These are phyloP conservation scores for Cryoendolithus antarcticus DNA, from an alignment of 2,329 filamentous ascomycete genomes.

Conservation along the genomic window DNA sequence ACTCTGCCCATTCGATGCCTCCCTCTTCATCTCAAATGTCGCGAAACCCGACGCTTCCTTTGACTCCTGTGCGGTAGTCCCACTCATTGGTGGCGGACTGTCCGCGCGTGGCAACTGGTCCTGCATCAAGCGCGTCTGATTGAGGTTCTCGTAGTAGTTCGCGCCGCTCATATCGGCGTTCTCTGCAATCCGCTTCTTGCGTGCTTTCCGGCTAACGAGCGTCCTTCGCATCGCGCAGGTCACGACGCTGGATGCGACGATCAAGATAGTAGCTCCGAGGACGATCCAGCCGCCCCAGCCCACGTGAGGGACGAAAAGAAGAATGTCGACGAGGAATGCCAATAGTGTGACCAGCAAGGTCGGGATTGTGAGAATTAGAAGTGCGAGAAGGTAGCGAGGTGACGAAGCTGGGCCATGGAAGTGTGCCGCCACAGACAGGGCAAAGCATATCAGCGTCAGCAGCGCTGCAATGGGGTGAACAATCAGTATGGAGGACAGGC, in stretches of 20 bases:
- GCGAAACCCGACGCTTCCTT: constrained; percentile 44
- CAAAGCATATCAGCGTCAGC: constrained; percentile 72
- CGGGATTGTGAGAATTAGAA: constrained; percentile 78
- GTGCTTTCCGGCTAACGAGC: constrained; percentile 80
- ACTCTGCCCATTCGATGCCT: constrained; percentile 33
- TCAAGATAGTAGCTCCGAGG: constrained; percentile 73
- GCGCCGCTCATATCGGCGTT: constrained; percentile 96
- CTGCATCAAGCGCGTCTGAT: constrained; percentile 28
- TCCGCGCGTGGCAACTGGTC: constrained; percentile 34
- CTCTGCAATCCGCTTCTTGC: constrained; percentile 79
- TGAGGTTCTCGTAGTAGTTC: constrained; percentile 59
- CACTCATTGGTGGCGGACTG: constrained; percentile 39
- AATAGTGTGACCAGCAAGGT: constrained; percentile 73
- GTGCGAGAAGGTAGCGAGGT: constrained; percentile 67
- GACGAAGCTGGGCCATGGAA: constrained; percentile 83
- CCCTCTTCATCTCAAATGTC: constrained; percentile 50
- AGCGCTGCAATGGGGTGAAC: constrained; percentile 85
- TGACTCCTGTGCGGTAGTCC: constrained; percentile 45
- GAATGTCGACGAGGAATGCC: constrained; percentile 83
- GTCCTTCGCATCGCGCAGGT: constrained; percentile 93
- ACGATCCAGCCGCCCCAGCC: constrained; percentile 93
- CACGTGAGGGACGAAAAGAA: constrained; percentile 88
- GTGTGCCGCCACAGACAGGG: constrained; percentile 68
- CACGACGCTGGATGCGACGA: constrained; percentile 68
- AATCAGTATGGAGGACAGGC: constrained; percentile 78